A percentile compares a stretch with the other conserved stretches of the same genome.
phyloP scores from a whole-genome alignment of 164 flowering plant genomes.

The Chloranthus sessilifolius region DNA sequence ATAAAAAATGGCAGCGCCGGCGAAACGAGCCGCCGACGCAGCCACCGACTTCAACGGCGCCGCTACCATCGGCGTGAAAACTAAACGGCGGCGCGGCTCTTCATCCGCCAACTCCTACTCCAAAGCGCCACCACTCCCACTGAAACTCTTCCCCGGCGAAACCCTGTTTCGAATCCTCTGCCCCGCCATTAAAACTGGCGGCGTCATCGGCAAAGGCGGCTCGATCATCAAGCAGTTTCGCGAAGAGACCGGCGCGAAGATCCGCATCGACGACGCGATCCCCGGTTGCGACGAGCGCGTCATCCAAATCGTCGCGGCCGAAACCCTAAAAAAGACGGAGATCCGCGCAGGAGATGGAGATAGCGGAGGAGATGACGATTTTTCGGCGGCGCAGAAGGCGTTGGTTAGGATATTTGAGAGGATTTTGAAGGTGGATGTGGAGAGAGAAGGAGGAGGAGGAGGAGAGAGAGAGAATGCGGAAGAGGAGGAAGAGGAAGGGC shows the following conservation, averaged over 20 bases:
- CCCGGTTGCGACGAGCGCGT: slow-evolving; percentile 31
- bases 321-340: not conserved
- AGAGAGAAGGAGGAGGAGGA: slow-evolving; percentile 13
- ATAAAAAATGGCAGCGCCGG: too few species aligned
- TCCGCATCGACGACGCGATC: slow-evolving; percentile 26
- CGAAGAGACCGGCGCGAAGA: slow-evolving; percentile 33
- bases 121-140: slow-evolving; percentile 19
- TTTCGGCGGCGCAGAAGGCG: slow-evolving; percentile 19
- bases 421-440: slow-evolving; percentile 23
- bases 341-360: not conserved
- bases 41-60: too few species aligned
- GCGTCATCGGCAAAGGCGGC: slow-evolving; percentile 37
- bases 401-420: slow-evolving; percentile 29
- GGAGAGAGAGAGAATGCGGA: slow-evolving; percentile 12
- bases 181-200: slow-evolving; percentile 31
- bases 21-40: too few species aligned
- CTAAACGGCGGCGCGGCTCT: too few species aligned
- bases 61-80: too few species aligned
- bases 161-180: slow-evolving; percentile 35
- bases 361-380: slow-evolving; percentile 8
- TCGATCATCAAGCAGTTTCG: slow-evolving; percentile 33
- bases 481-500: not conserved
- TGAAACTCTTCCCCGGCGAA: slow-evolving; percentile 20
- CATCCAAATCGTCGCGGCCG: slow-evolving; percentile 23
- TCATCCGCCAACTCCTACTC: too few species aligned